Conservation (phyloP, 805 yeast species). For the Saturnispora gosingensis region DNA sequence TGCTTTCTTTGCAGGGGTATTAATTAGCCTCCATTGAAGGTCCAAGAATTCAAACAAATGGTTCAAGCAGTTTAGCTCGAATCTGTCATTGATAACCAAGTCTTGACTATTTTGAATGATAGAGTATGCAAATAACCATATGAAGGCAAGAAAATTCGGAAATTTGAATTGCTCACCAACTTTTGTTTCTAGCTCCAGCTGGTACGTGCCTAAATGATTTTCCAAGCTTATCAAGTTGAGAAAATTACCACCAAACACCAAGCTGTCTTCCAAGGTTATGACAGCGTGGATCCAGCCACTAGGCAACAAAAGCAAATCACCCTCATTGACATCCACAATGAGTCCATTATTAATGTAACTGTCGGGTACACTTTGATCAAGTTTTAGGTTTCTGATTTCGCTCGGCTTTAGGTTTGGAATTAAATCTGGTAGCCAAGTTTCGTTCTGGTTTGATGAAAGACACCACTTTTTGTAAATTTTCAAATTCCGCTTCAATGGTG, state of each 20-base stretch:
- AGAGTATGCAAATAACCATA: constrained; percentile 57
- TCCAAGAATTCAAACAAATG: constrained; percentile 18
- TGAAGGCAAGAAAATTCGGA: constrained; percentile 61
- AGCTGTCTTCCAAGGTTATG: constrained; percentile 68
- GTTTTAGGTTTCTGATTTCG: constrained; percentile 7
- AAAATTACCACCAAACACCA: constrained; percentile 85
- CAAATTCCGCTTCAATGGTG: constrained; percentile 62
- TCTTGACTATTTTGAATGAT: not conserved
- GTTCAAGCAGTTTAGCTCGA: constrained; percentile 17
- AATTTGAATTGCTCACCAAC: constrained; percentile 72
- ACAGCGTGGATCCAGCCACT: constrained; percentile 94
- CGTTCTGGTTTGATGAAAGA: constrained; percentile 48
- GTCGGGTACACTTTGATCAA: constrained; percentile 13
- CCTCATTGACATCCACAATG: constrained; percentile 32
- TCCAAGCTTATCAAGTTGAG: constrained; percentile 54
- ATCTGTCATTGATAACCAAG: not conserved
- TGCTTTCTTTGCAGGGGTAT: not conserved
- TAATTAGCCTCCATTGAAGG: constrained; percentile 3
- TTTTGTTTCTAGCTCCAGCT: constrained; percentile 55
- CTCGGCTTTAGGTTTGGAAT: constrained; percentile 16
- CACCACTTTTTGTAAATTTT: constrained; percentile 66
- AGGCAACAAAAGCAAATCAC: constrained; percentile 77
- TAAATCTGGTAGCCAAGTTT: constrained; percentile 55
- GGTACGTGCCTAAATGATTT: constrained; percentile 52
- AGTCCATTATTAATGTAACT: constrained; percentile 29